Evolutionary conservation across 257 asterid species (phyloP).

Genomic region (Euphrasia confusa): DNA sequence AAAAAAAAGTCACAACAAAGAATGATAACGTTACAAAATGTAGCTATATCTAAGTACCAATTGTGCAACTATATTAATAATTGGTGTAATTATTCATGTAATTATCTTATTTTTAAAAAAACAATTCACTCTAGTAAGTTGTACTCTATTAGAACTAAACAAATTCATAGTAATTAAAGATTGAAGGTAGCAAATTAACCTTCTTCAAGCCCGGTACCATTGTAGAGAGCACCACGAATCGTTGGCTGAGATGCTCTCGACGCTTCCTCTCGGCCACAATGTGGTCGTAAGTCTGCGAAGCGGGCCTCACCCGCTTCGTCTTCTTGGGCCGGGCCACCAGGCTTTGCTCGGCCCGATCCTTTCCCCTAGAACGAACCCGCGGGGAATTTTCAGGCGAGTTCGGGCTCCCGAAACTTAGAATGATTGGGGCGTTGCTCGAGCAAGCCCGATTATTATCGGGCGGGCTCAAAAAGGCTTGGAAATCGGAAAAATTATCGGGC

Average conservation of each 20-base stretch:
- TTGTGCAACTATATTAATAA: too few relatives aligned
- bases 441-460: background rate
- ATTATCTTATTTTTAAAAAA: too few relatives aligned
- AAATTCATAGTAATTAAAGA: too few relatives aligned
- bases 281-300: conserved; percentile 32
- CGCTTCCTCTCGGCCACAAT: conserved; percentile 39
- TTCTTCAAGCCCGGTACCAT: conserved; percentile 26
- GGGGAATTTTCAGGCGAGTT: background rate
- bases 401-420: conserved; percentile 24
- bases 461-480: conserved; percentile 3
- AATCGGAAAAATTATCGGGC: conserved; percentile 17
- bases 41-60: too few relatives aligned
- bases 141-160: too few relatives aligned
- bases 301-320: conserved; percentile 24
- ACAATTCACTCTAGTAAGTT: too few relatives aligned
- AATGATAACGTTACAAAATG: too few relatives aligned
- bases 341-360: background rate
- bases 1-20: too few relatives aligned
- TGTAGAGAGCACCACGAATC: conserved; percentile 32
- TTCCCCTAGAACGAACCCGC: too few relatives aligned
- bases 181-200: too few relatives aligned
- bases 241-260: conserved; percentile 37
- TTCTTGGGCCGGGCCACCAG: background rate
- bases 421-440: conserved; percentile 6
- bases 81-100: too few relatives aligned